Conservation (phyloP, 345 rosid genomes). For the Acer campestre region DNA sequence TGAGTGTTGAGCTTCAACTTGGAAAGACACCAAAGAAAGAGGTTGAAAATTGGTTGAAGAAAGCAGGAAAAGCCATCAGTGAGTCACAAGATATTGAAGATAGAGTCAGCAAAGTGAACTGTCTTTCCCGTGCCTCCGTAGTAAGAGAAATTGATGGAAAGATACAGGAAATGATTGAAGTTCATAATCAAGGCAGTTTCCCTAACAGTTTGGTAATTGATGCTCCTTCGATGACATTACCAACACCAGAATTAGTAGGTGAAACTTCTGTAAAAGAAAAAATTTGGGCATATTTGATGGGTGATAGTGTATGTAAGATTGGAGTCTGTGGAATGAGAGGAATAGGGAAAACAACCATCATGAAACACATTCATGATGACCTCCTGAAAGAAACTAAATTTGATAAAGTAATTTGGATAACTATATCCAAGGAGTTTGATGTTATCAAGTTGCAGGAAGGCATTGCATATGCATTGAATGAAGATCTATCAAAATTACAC, state of each 20-base stretch:
- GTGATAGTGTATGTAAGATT: background rate
- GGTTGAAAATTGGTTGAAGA: background rate
- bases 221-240: background rate
- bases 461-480: background rate
- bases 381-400: background rate
- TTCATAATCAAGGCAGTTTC: background rate
- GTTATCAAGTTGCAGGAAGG: conserved; percentile 6
- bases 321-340: background rate
- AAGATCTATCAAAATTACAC: background rate
- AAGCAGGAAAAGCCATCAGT: background rate
- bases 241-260: background rate
- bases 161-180: background rate
- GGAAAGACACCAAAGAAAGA: background rate
- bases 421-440: background rate
- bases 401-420: background rate
- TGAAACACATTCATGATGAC: background rate
- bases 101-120: background rate
- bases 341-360: background rate
- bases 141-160: background rate
- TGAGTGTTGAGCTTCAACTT: background rate
- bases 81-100: background rate
- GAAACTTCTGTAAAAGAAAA: background rate
- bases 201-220: background rate
- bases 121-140: background rate
- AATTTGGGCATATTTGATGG: background rate